Evolutionary conservation across 768 basidiomycete species (phyloP), one percentile per base, ranked within the genome.

Genomic region (Russula ochroleuca): DNA sequence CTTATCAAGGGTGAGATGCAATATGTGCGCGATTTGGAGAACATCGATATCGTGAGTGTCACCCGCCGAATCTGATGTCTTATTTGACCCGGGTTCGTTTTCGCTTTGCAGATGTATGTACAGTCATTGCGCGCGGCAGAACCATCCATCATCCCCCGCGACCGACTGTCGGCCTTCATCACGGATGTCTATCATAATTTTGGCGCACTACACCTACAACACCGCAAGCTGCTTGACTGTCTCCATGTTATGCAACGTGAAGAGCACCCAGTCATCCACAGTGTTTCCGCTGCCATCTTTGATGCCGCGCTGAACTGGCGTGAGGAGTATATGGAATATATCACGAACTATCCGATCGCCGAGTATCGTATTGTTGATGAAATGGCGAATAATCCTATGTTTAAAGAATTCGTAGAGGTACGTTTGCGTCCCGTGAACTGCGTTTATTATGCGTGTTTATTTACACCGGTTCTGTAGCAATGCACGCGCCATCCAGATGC

Each of bases 1-100:
- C 74, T 96, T 65, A 96, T 97, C 74, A 92, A 96, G 74, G 90
- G 91, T 67, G 94, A 97, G 74, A 96, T 96, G 92, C 85, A 86
- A 31, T 97, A 95, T 71, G 94, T 96, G 31, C 90, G 87, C 69
- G 94, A 97, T 78, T 75, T 97, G 63, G 90, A 94, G 74, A 89
- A 87, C 60, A 88, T 97, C 50, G 87, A 89, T 64, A 78, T 78
- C 65, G 93, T 94, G 69, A 13, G 84, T 28, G 13, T 13, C 11
- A 35, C 60, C 33, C 38, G 17, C 47, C 6, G 43, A 47, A 4
- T 2, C 31, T 13, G n/a, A 23, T 49, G 23, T 31, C 11, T 9
- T 15, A 10, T 48, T n/a, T 50, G 49, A 53, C 19, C 33, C 17
- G 7, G 53, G 28, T 59, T 60, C 25, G 41, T 64, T 41, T 54